Evolutionary conservation across 371 early-diverging fungal genomes (phyloP).

Genomic region (Neoconidiobolus thromboides): DNA sequence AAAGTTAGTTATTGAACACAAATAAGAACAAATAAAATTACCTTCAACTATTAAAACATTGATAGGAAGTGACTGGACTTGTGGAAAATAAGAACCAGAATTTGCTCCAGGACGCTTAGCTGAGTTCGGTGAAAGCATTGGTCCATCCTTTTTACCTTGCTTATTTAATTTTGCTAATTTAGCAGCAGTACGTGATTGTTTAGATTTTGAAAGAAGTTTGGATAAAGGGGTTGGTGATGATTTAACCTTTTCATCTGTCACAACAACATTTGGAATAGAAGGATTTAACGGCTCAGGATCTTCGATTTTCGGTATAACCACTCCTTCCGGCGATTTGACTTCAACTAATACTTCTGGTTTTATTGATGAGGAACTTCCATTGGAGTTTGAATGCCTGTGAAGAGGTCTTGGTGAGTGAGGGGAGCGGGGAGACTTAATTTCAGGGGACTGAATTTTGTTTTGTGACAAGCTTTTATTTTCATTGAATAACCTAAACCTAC

Average conservation of each 20-base stretch:
- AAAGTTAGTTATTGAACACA: not conserved
- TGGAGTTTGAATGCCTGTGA: too few relatives aligned
- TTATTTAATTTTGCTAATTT: conserved; percentile 1
- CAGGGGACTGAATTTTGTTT: not conserved
- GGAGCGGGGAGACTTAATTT: not conserved
- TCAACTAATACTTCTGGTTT: not conserved
- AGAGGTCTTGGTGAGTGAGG: not conserved
- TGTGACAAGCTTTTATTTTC: not conserved
- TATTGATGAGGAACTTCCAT: too few relatives aligned
- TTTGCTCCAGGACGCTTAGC: conserved; percentile 8
- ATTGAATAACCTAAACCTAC: not conserved
- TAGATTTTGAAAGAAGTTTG: conserved; percentile 5
- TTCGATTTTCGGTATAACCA: not conserved
- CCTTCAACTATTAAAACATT: conserved; percentile 68
- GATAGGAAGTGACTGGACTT: conserved; percentile 30
- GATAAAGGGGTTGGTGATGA: conserved; percentile 4
- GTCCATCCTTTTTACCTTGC: not conserved
- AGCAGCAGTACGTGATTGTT: not conserved
- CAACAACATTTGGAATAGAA: not conserved
- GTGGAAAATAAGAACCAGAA: conserved; percentile 17
- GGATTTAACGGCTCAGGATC: not conserved
- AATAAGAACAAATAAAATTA: conserved; percentile 10
- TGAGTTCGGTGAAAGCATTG: not conserved
- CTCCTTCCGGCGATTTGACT: not conserved
- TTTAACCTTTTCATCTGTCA: not conserved